Base-by-base conservation (phyloP, 805 yeast species). In the Candida berthetii region DNA sequence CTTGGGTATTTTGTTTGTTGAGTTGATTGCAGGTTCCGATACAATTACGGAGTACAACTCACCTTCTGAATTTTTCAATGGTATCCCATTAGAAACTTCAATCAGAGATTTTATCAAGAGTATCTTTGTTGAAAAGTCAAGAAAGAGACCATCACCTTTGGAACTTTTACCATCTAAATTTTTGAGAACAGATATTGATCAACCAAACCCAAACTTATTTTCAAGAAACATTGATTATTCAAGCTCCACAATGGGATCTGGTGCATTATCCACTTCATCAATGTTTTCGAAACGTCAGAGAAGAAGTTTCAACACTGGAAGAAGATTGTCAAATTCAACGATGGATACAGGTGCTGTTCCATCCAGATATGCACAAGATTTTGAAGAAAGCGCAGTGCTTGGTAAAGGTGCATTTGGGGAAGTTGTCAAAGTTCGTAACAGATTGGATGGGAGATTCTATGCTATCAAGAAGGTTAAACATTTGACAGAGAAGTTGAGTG, bases 391-490 rank as follows among this genome's bases (percentile, higher is more conserved):
- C 35, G 93, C 91, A 0, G 78, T 82, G 17, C 64, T 93, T 8
- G 99, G 99, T 2, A 79, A 81, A 51, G 99, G 99, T 32, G 99
- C 95, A 0, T 93, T 85, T 64, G 99, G 99, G 6, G 97, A 93
- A 60, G 99, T 93, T 8, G 96, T 93, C n/a, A 90, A 91, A 55
- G 98, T 93, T 0, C 71, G 99, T 46, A 91, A 90, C 58, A 76
- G 90, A 44, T 74, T 93, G 48, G 99, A 93, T 58, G 98, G 99
- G 17, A 74, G 96, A 14, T 86, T 85, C 51, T 93, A 93, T 60
- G 99, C 99, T 0, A 80, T 93, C 44, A 93, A 93, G 60, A 91
- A 90, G 52, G 85, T 93, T 38, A 78, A 83, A 43, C 96, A 93
- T 52, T 76, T 82, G 3, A 84, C 85, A 38, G 82, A 85, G 52